These are phyloP conservation scores for Selaginella tamariscina DNA, from an alignment of 75 land plant species.

Conservation along the genomic window DNA sequence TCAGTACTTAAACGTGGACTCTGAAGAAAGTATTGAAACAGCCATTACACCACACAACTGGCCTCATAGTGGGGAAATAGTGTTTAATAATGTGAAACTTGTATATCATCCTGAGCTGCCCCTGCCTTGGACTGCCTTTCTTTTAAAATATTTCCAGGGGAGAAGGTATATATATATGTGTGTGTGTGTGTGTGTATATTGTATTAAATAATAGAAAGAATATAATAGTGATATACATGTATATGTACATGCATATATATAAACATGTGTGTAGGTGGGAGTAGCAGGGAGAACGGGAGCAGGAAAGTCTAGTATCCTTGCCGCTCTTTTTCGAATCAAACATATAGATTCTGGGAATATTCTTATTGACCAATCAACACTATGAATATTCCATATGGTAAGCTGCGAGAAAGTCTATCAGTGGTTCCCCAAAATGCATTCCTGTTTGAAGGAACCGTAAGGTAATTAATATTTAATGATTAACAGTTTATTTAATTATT, in stretches of 20 bases:
- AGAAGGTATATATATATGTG: constrained; percentile 36
- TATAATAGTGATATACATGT: too few species aligned
- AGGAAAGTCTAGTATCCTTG: constrained; percentile 87
- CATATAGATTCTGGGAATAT: constrained; percentile 54
- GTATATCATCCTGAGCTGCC: constrained; percentile 64
- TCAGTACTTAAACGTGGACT: constrained; percentile 72
- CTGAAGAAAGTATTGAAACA: constrained; percentile 46
- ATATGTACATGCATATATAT: background rate
- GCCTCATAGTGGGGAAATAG: constrained; percentile 58
- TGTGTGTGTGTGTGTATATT: background rate
- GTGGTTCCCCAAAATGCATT: constrained; percentile 94
- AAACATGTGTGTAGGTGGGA: constrained; percentile 48
- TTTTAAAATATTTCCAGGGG: constrained; percentile 51
- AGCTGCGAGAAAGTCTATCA: constrained; percentile 57
- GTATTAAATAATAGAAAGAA: too few species aligned
- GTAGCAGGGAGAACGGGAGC: constrained; percentile 96
- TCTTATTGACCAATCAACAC: constrained; percentile 48
- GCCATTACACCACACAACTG: constrained; percentile 28
- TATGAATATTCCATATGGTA: constrained; percentile 41
- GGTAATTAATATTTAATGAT: constrained; percentile 29
- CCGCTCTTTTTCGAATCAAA: constrained; percentile 68
- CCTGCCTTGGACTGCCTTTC: constrained; percentile 59
- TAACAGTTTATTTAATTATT: background rate
- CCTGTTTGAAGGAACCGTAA: constrained; percentile 77
- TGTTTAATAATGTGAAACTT: constrained; percentile 64